These are phyloP conservation scores for Rugonectria rugulosa DNA, from an alignment of 2,329 filamentous ascomycete species.

Conservation along the genomic window DNA sequence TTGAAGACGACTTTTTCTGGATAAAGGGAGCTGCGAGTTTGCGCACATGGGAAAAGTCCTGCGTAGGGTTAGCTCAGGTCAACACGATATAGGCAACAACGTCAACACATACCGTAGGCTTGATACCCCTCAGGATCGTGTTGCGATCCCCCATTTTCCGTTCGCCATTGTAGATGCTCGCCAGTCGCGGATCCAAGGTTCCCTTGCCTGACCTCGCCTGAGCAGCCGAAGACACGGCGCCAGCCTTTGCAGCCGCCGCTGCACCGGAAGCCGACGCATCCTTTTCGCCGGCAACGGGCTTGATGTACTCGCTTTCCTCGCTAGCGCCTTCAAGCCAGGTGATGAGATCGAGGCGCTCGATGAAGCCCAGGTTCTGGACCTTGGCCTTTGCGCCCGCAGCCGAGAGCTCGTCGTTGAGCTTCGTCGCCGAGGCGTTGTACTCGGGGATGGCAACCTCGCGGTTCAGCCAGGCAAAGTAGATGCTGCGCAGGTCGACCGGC, in stretches of 20 bases:
- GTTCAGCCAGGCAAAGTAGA: slow-evolving; percentile 96
- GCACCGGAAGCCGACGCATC: slow-evolving; percentile 51
- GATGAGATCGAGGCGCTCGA: slow-evolving; percentile 89
- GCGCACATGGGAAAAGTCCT: slow-evolving; percentile 95
- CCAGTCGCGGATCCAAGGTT: slow-evolving; percentile 78
- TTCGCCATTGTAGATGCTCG: slow-evolving; percentile 91
- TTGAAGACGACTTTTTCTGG: slow-evolving; percentile 61
- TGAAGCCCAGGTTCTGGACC: slow-evolving; percentile 89
- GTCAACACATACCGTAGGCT: slow-evolving; percentile 74
- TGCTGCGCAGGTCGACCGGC: slow-evolving; percentile 86
- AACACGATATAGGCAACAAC: neutral
- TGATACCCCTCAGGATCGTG: slow-evolving; percentile 83
- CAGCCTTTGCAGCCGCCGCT: slow-evolving; percentile 47
- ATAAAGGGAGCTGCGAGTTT: slow-evolving; percentile 85
- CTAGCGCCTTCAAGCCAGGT: slow-evolving; percentile 92
- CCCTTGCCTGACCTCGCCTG: slow-evolving; percentile 67
- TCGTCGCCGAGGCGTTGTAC: slow-evolving; percentile 85
- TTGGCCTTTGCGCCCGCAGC: slow-evolving; percentile 67
- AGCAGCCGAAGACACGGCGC: slow-evolving; percentile 52
- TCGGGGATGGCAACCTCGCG: slow-evolving; percentile 89
- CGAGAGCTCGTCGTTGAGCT: slow-evolving; percentile 79
- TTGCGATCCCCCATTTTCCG: slow-evolving; percentile 93
- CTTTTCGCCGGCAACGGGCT: slow-evolving; percentile 74
- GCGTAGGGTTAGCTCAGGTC: slow-evolving; percentile 11
- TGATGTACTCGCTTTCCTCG: slow-evolving; percentile 93